Conservation (phyloP, 495 filamentous ascomycete genomes). For the Xylaria sp. region DNA sequence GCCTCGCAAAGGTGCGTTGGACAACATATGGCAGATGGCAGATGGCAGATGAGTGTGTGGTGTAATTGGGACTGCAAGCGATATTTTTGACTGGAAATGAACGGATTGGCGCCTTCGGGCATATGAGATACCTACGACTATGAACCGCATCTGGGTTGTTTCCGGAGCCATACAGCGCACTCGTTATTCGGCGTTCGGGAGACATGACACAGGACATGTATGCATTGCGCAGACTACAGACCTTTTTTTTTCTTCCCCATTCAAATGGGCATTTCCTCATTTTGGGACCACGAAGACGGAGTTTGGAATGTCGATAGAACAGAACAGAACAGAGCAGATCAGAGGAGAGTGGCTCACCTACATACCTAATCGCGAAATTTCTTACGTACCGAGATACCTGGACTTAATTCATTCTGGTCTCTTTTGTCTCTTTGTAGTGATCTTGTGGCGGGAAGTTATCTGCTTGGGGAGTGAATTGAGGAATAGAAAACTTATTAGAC, state of each 20-base stretch:
- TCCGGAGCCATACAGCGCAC: slow-evolving; percentile 29
- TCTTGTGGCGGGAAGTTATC: no score
- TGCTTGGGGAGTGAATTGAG: no score
- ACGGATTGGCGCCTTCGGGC: slow-evolving; percentile 5
- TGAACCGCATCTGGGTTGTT: slow-evolving; percentile 3
- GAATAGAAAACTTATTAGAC: no score
- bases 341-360: background rate
- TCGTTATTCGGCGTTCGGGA: slow-evolving; percentile 29
- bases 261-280: background rate
- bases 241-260: background rate
- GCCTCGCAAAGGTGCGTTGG: background rate
- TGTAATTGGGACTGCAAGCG: slow-evolving; percentile 18
- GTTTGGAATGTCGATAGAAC: slow-evolving; percentile 18
- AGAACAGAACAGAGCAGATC: background rate
- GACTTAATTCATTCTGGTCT: background rate
- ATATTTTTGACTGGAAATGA: background rate
- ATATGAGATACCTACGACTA: slow-evolving; percentile 39
- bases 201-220: slow-evolving; percentile 10
- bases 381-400: background rate
- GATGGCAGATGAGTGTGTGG: background rate
- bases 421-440: background rate
- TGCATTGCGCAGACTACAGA: background rate
- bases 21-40: background rate
- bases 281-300: background rate
- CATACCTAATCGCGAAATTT: slow-evolving; percentile 21